Base-by-base conservation (phyloP, 2,329 filamentous ascomycete genomes). In the Exophiala alcalophila region DNA sequence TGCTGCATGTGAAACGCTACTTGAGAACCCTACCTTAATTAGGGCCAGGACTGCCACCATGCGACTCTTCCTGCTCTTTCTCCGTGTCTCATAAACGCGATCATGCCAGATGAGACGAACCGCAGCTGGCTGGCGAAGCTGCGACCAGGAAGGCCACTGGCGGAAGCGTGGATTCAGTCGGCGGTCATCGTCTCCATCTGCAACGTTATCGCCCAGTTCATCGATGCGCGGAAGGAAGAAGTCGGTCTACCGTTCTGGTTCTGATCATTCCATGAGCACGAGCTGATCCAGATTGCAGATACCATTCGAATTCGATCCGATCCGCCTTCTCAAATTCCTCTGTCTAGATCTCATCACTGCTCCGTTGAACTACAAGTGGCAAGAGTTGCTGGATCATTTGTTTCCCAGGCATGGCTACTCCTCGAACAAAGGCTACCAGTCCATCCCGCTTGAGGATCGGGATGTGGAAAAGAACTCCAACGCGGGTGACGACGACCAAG, bases 321-420 rank as follows among this genome's bases (percentile, higher is more conserved):
- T 64, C 20, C 67, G 72, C 21, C 64, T 80, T 21, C 58, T 75
- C 14, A 76, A 75, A 50, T 81, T 80, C 60, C 68, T 76, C 26
- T 63, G 70, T 25, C 68, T 76, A 38, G 67, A 74, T 2, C 59
- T 80, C 41, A 60, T 80, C 28, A 72, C 72, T 4, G 69, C 75
- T 1, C 77, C 77, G 5, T 70, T 77, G 36, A 78, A 77, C 50
- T 79, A 75, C 54, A 61, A 74, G 41, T 81, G 77, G 77, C 75
- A 80, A 53, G 68, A 73, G 40, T 68, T 69, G 20, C 68, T 81
- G 19, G 77, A 81, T 59, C 63, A 65, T 12, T 65, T 57, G 3
- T 77, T 78, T 43, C 77, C 77, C 0, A 73, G 72, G 14, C 33
- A 36, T 19, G 21, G 8, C 11, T 5, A 12, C 23, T 11, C 23